Base-by-base conservation (phyloP, 352 stramenopile genomes). In the Globisporangium megalacanthum region DNA sequence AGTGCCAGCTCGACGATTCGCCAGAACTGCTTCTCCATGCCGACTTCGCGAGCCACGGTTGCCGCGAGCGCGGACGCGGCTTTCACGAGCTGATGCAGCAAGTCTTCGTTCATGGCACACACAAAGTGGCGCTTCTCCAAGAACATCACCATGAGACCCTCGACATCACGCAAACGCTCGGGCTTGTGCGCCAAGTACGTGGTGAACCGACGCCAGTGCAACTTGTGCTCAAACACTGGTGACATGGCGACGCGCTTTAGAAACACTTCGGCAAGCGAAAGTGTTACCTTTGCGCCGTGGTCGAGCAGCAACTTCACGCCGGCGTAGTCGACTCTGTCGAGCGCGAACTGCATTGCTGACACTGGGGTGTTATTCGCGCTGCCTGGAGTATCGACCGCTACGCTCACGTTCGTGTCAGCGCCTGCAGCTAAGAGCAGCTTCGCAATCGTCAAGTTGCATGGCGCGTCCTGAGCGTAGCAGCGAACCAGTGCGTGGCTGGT, bases 1-100 rank as follows among this genome's bases (percentile, higher is more conserved):
- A 85, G 35, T 25, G 81, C 63, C 8, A 45, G 46, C 20, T 54
- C 36, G 2, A 79, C 70, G 15, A 86, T 49, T 13, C 15, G 37
- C 75, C 78, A 88, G 59, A 85, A 86, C 3, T 39, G 44, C 20
- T 80, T 73, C 17, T 70, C 64, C 6, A 78, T 35, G 0, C 58
- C 71, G 3, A 68, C 53, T 44, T 42, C 52, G 15, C 65, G 68
- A 0, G 73, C 69, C 15, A 75, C 59, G 6, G 73, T 86, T 29
- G 60, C 61, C 1, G 75, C 73, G 17, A 83, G 58, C 1, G 62
- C 60, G 5, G 77, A 58, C 0, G 73, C 70, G 1, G 57, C 70
- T 29, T 52, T 70, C 4, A 83, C 49, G 61, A 83, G 62, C 22
- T 79, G 62, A 44, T 79, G 65, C 0, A 87, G 15, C 1, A 87